These are phyloP conservation scores for Garcia nutans DNA, from an alignment of 345 rosid genomes.

Conservation along the genomic window DNA sequence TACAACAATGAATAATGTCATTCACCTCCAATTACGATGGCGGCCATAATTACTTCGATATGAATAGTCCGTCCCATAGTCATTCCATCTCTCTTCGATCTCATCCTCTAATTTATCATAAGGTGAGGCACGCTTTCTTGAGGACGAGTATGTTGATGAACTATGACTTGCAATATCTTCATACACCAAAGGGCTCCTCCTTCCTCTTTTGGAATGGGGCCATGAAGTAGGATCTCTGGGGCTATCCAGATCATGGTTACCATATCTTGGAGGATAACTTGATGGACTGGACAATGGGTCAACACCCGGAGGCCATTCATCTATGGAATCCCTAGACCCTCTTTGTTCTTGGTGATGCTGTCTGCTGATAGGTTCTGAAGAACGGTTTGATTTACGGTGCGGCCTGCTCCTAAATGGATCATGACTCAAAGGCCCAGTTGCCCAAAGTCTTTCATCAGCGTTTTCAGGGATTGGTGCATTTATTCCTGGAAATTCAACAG, in stretches of 20 bases:
- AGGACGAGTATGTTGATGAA: conserved; percentile 16
- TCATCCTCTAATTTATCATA: conserved; percentile 29
- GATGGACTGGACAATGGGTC: conserved; percentile 39
- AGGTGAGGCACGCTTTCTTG: conserved; percentile 22
- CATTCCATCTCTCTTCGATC: conserved; percentile 24
- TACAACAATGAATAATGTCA: neutral
- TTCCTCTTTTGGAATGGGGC: conserved; percentile 44
- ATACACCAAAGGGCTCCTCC: conserved; percentile 33
- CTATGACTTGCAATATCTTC: conserved; percentile 34
- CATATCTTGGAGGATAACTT: conserved; percentile 64
- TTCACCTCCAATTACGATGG: conserved; percentile 33
- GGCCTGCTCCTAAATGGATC: conserved; percentile 38
- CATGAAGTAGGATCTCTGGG: conserved; percentile 39
- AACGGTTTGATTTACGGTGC: conserved; percentile 29
- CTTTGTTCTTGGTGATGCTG: conserved; percentile 41
- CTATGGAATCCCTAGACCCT: conserved; percentile 39
- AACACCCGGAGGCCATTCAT: conserved; percentile 56
- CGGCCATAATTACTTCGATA: conserved; percentile 26
- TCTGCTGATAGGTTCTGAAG: conserved; percentile 40
- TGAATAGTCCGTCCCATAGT: conserved; percentile 13
- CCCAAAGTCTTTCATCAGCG: conserved; percentile 72
- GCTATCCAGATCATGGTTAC: conserved; percentile 38
- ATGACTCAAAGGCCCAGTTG: conserved; percentile 38
- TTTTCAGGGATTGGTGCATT: conserved; percentile 80
- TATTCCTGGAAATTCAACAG: conserved; percentile 74